Evolutionary conservation across 768 basidiomycete species (phyloP), one percentile per base, ranked within the genome.

Genomic region (Hortiboletus flavorubellus): DNA sequence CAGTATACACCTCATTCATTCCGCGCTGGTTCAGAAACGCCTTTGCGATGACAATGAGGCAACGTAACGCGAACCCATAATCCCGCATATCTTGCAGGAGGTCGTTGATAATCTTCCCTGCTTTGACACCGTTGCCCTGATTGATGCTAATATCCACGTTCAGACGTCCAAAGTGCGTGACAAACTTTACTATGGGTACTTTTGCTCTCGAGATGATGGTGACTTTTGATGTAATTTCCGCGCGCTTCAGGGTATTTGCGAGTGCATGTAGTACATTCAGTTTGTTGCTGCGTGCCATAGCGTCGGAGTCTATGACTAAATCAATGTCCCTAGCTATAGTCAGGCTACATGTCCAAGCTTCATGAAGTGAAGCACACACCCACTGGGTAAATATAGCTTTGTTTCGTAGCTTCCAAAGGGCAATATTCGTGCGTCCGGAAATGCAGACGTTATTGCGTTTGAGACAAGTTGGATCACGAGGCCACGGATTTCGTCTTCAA

Each of bases 1-100:
- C 96, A 0, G 88, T 90, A 69, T 87, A 98, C n/a, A 98, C 96
- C 71, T 98, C 97, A 69, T 99, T 98, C 93, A 98, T 91, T 30
- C 83, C 83, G 39, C 95, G 78, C 68, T 97, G 93, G 60, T 79
- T 81, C 51, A 98, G 78, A 71, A 97, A 98, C 3, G 89, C 82
- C 73, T 98, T 99, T 59, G 90, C 87, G 57, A 96, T 84, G 68
- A 98, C 73, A 37, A 98, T 85, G 38, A 99, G 83, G 53, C 82
- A 83, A 34, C 88, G 83, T n/a, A 94, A 74, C 0, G 91, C 93
- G 21, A 89, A 82, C 47, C 76, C 77, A 53, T 75, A 75, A 33
- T 68, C 63, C 39, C 64, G 71, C 69, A 93, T 78, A 52, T 89
- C 76, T 41, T 79, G 75, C 39, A 96, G 75, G 67, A 95, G 93